These are phyloP conservation scores for Gossypium herbaceum DNA, from an alignment of 345 rosid genomes.

Conservation along the genomic window DNA sequence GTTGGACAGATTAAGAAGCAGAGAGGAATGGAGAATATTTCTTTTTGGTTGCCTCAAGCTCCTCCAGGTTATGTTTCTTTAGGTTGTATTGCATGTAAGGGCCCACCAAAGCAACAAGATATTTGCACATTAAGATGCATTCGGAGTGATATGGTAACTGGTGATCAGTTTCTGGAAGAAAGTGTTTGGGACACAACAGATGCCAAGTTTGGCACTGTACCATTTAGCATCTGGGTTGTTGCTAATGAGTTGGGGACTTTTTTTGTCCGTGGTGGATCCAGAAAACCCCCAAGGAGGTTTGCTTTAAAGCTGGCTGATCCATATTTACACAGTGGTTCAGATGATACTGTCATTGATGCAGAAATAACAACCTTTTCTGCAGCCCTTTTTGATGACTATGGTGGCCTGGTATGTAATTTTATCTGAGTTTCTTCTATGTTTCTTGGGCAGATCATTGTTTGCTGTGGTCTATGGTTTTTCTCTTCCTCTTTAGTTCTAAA, in stretches of 20 bases:
- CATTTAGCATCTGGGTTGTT: slow-evolving; percentile 85
- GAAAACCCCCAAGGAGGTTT: slow-evolving; percentile 88
- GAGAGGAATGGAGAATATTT: slow-evolving; percentile 70
- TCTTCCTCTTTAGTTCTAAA: background rate
- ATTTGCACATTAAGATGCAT: slow-evolving; percentile 66
- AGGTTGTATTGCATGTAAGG: slow-evolving; percentile 83
- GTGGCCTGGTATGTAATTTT: slow-evolving; percentile 78
- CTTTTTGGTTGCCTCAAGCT: slow-evolving; percentile 95
- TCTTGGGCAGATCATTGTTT: background rate
- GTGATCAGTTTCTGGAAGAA: slow-evolving; percentile 78
- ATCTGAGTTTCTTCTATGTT: background rate
- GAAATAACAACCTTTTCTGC: slow-evolving; percentile 78
- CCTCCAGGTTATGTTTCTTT: slow-evolving; percentile 93
- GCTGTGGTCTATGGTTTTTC: background rate
- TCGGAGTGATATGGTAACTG: slow-evolving; percentile 82
- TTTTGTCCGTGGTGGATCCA: slow-evolving; percentile 73
- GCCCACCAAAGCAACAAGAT: slow-evolving; percentile 60
- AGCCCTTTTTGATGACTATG: slow-evolving; percentile 91
- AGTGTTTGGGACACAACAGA: slow-evolving; percentile 88
- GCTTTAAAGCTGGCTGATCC: slow-evolving; percentile 84
- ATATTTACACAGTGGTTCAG: slow-evolving; percentile 54
- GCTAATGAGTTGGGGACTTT: slow-evolving; percentile 77
- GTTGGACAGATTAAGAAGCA: slow-evolving; percentile 87
- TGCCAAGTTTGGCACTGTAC: slow-evolving; percentile 52
- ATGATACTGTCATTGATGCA: slow-evolving; percentile 66